These are phyloP conservation scores for Mortierella sp. DNA, from an alignment of 371 early-diverging fungal genomes.

Conservation along the genomic window DNA sequence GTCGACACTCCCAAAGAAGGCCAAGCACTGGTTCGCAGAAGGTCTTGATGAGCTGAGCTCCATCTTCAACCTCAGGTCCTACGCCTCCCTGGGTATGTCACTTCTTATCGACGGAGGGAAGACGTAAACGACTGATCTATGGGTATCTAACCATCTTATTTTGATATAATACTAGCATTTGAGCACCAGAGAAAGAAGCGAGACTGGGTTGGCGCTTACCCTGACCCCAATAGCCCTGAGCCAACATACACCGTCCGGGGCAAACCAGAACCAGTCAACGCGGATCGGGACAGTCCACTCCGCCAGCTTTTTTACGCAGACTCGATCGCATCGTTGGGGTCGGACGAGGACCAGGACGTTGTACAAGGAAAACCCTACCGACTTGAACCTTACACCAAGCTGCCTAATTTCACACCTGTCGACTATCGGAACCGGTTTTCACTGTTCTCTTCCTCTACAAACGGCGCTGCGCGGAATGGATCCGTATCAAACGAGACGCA, in stretches of 20 bases:
- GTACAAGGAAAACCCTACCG: slow-evolving; percentile 30
- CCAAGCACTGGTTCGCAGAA: slow-evolving; percentile 32
- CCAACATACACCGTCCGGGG: slow-evolving; percentile 30
- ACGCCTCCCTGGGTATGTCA: slow-evolving; percentile 25
- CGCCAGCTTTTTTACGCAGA: not conserved
- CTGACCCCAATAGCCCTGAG: slow-evolving; percentile 13
- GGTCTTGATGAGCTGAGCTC: slow-evolving; percentile 28
- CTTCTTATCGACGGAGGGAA: not conserved
- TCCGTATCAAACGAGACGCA: not conserved
- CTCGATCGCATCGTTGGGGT: not conserved
- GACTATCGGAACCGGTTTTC: slow-evolving; percentile 26
- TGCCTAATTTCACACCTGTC: slow-evolving; percentile 27
- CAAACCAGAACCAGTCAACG: slow-evolving; percentile 16
- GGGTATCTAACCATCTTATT: not conserved
- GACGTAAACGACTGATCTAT: too few species aligned
- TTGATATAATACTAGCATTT: slow-evolving; percentile 1
- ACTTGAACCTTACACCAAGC: slow-evolving; percentile 46
- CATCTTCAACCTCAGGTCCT: slow-evolving; percentile 24
- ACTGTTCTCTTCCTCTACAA: slow-evolving; percentile 16
- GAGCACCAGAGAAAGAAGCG: slow-evolving; percentile 27
- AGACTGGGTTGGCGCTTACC: slow-evolving; percentile 53
- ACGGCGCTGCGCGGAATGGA: slow-evolving; percentile 7
- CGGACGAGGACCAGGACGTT: not conserved
- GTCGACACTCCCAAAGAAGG: slow-evolving; percentile 26
- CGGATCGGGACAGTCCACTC: slow-evolving; percentile 8